Conservation (phyloP, 2,329 filamentous ascomycete species). For the Hypoxylon sp. region DNA sequence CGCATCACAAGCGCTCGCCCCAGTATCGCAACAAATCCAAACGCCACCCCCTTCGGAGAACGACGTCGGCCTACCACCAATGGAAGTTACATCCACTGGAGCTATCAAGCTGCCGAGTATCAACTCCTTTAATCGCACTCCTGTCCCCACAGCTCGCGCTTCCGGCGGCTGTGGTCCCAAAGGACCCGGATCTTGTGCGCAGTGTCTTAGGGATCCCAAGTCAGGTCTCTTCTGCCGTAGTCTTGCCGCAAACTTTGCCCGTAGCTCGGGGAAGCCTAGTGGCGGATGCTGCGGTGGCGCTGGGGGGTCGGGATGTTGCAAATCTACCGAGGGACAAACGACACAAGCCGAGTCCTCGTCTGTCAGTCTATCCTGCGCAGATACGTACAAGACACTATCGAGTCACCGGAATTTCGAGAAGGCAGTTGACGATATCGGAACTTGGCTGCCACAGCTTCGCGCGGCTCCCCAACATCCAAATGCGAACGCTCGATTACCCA, state of each 20-base stretch:
- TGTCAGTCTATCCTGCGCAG: conserved; percentile 77
- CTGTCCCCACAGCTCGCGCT: conserved; percentile 41
- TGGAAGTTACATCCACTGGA: conserved; percentile 70
- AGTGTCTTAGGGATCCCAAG: conserved; percentile 81
- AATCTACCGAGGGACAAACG: conserved; percentile 54
- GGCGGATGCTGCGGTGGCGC: conserved; percentile 74
- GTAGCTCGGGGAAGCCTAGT: conserved; percentile 48
- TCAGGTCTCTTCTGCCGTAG: conserved; percentile 87
- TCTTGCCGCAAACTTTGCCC: conserved; percentile 73
- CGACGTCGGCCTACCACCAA: conserved; percentile 66
- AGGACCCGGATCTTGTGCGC: conserved; percentile 81
- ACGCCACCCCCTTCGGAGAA: conserved; percentile 72
- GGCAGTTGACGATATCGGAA: conserved; percentile 78
- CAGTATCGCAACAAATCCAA: conserved; percentile 62
- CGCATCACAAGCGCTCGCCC: conserved; percentile 55
- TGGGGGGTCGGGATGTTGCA: conserved; percentile 74
- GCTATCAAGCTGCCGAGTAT: conserved; percentile 69
- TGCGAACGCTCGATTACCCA: conserved; percentile 64
- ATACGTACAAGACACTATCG: conserved; percentile 81
- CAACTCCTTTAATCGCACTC: conserved; percentile 49
- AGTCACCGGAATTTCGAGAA: conserved; percentile 81
- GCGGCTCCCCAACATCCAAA: conserved; percentile 61
- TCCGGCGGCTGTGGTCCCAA: conserved; percentile 68
- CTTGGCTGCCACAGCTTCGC: conserved; percentile 79
- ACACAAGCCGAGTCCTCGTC: conserved; percentile 46